Evolutionary conservation across 2,329 filamentous ascomycete species (phyloP).

Genomic region (Colletotrichum destructivum): DNA sequence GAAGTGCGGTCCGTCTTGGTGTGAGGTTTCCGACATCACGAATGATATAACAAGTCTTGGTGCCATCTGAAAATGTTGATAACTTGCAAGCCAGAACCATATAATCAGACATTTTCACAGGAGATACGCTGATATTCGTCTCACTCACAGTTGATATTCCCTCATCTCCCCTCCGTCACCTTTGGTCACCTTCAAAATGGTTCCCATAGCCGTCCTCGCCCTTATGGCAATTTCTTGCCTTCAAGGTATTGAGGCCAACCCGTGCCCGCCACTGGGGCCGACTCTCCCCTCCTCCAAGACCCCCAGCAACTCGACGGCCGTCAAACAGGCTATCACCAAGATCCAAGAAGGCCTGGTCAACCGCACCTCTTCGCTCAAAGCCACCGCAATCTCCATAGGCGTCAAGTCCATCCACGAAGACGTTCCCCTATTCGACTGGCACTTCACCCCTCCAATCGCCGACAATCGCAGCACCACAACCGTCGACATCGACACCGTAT

Average conservation of each 20-base stretch:
- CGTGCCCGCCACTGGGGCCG: slow-evolving; percentile 19
- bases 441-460: slow-evolving; percentile 55
- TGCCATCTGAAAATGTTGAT: not conserved
- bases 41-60: not conserved
- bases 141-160: not conserved
- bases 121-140: not conserved
- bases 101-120: not conserved
- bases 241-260: slow-evolving; percentile 13
- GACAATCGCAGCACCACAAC: slow-evolving; percentile 39
- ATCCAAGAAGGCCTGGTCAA: slow-evolving; percentile 15
- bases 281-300: slow-evolving; percentile 20
- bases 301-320: slow-evolving; percentile 25
- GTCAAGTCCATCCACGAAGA: slow-evolving; percentile 60
- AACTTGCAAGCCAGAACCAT: not conserved
- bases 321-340: slow-evolving; percentile 10
- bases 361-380: slow-evolving; percentile 46
- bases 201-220: slow-evolving; percentile 3
- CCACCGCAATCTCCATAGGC: slow-evolving; percentile 55
- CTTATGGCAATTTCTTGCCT: slow-evolving; percentile 3
- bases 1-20: too few relatives aligned
- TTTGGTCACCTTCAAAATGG: not conserved
- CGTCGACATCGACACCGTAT: slow-evolving; percentile 58
- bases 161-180: not conserved
- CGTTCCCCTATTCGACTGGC: slow-evolving; percentile 54
- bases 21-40: not conserved